phyloP scores from a whole-genome alignment of 768 basidiomycete species.

The Leccinellum rugosiceps region DNA sequence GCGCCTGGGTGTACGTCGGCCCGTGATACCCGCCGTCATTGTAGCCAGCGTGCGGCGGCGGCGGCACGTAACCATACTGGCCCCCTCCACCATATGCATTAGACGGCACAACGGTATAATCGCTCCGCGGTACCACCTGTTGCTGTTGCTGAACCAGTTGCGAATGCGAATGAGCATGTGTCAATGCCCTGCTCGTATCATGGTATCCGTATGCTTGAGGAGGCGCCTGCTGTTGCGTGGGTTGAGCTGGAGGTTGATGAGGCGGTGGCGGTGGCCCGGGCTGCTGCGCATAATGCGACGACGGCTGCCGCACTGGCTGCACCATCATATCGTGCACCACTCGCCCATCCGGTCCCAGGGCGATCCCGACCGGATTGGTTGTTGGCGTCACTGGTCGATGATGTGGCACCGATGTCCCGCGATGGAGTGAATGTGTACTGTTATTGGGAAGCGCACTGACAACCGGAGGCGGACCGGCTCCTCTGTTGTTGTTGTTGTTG shows the following conservation, averaged over 20 bases:
- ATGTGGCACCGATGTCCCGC: conserved; percentile 30
- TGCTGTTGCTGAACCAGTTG: conserved; percentile 14
- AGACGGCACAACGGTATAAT: conserved; percentile 15
- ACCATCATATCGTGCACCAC: conserved; percentile 79
- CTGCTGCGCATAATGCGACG: conserved; percentile 11
- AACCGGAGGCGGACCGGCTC: background rate
- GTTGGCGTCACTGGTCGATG: conserved; percentile 53
- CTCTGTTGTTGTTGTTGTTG: conserved; percentile 7
- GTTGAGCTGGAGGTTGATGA: conserved; percentile 1
- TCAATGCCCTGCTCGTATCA: conserved; percentile 28
- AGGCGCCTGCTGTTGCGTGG: conserved; percentile 2
- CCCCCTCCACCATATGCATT: conserved; percentile 13
- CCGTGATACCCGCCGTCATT: conserved; percentile 13
- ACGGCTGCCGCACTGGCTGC: conserved; percentile 25
- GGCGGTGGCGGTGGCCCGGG: background rate
- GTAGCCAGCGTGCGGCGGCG: conserved; percentile 24
- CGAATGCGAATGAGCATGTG: conserved; percentile 31
- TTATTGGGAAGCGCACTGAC: background rate
- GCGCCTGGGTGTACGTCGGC: conserved; percentile 16
- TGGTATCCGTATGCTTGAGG: conserved; percentile 23
- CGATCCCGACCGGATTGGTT: conserved; percentile 79
- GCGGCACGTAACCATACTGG: conserved; percentile 13
- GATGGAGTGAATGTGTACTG: conserved; percentile 2
- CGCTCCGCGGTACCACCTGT: conserved; percentile 14
- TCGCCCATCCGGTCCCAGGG: conserved; percentile 73